Percentiles rank a stretch among this genome's conserved stretches.
Conservation (phyloP, 108 stramenopile genomes). For the Conticribra guillardii region DNA sequence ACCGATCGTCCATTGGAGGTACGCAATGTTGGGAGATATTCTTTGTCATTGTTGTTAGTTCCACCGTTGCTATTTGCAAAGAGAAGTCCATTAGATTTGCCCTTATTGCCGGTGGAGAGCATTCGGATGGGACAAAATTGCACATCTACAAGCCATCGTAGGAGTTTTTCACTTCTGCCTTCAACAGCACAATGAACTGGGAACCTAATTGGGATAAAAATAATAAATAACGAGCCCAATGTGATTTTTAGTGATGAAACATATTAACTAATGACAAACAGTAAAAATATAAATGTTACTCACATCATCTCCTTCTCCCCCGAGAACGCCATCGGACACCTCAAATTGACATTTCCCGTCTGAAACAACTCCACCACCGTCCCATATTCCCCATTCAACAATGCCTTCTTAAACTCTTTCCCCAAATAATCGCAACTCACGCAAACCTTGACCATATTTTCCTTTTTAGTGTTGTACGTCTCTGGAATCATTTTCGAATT, state of each 20-base stretch:
- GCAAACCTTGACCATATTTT: conserved; percentile 66
- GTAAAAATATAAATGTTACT: conserved; percentile 35
- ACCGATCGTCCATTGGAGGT: conserved; percentile 81
- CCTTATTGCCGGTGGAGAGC: conserved; percentile 49
- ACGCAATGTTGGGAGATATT: conserved; percentile 48
- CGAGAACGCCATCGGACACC: conserved; percentile 68
- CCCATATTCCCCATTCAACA: conserved; percentile 71
- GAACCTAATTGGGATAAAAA: conserved; percentile 29
- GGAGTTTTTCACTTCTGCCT: conserved; percentile 73
- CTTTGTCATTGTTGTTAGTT: conserved; percentile 31
- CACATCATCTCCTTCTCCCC: conserved; percentile 49
- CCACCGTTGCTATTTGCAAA: neutral
- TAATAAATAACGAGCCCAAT: neutral
- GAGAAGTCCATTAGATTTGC: conserved; percentile 15
- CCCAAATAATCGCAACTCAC: conserved; percentile 65
- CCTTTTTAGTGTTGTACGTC: conserved; percentile 79
- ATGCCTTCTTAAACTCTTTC: conserved; percentile 64
- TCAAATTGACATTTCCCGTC: conserved; percentile 84
- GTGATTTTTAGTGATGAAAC: neutral
- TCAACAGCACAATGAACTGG: conserved; percentile 85
- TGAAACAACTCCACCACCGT: conserved; percentile 71
- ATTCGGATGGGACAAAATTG: conserved; percentile 78
- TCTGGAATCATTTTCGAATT: conserved; percentile 71
- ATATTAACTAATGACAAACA: too few species aligned
- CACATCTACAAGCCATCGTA: conserved; percentile 83